Base-by-base conservation (phyloP, 768 basidiomycete genomes). In the Phlebiopsis flavidoalba region DNA sequence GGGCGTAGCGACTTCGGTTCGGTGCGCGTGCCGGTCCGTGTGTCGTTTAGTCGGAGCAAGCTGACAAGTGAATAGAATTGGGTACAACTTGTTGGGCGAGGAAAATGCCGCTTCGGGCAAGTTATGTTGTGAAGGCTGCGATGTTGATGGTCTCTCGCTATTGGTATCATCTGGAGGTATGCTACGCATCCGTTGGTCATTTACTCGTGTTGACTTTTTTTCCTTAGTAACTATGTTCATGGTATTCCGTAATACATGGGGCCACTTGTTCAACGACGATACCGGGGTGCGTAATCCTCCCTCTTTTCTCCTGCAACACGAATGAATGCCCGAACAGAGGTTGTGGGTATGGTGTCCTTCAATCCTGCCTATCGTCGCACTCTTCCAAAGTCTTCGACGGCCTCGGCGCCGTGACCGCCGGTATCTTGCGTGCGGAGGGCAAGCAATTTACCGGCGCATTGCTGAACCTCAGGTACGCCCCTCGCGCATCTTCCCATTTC, bases 311-410 rank as follows among this genome's bases (percentile, higher is more conserved):
- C 55, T 35, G 33, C 35, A 8, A 11, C 35, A 19, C 31, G 2
- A 8, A 22, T 22, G n/a, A n/a, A 45, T 6, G 6, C 26, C 26
- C 26, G 26, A 31, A 60, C 17, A 69, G 73, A 35, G 59, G 77
- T 79, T 59, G 78, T 83, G 51, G 46, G 63, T 8, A 63, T 86
- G 2, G 86, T 87, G n/a, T 79, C 85, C 0, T 63, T 68, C 3
- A n/a, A 76, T 87, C 56, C 69, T 88, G 46, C 84, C 87, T 1
- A n/a, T 74, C 53, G 85, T 96, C 5, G 84, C 87, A 8, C 75
- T 90, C 26, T 90, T 87, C 78, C 90, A 97, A n/a, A 72, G 84
- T 96, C 3, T 89, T 95, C 60, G 96, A 99, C 66, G 92, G 88
- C 0, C 77, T 85, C 11, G 70, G 80, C 2, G 86, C 81, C 0